Evolutionary conservation across 2,329 filamentous ascomycete genomes (phyloP), one percentile per base, ranked within the genome.

Genomic region (Magnaporthiopsis rhizophila): DNA sequence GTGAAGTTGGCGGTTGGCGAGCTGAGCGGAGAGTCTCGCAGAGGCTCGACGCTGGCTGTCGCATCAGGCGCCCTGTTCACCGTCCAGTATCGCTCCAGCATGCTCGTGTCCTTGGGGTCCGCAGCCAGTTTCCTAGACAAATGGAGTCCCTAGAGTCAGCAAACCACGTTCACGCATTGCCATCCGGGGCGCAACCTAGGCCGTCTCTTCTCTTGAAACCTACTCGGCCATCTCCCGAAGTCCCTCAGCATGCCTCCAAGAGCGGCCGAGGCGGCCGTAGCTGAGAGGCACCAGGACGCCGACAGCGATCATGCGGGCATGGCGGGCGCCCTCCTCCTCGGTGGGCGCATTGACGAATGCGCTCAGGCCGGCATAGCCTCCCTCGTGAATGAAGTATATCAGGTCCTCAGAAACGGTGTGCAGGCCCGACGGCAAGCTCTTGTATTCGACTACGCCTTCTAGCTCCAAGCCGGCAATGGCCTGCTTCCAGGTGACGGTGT

Each of bases 361-460:
- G 78, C 92, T 97, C 69, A 98, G 82, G 34, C 95, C 95, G 6
- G 92, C 93, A 78, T 92, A 89, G 59, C 86, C 82, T 61, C 85
- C 80, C 66, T 86, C 88, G 72, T 98, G 92, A 58, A 96, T 88
- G 75, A 98, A 99, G 80, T 98, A 99, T 71, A 92, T 91, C 62
- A 98, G 81, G 75, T 99, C 95, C 69, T 93, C 87, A 38, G 88
- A 81, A 26, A 98, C 91, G 65, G 91, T 90, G 77, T 99, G 95
- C 62, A 97, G 77, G 30, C 95, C 95, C 0, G 94, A 98, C 2
- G 95, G 95, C 60, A 99, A 83, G 67, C 92, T 96, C 78, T 97
- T 98, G 83, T 92, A 99, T 77, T 99, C 95, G 71, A 97, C 92
- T 30, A 90, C 87, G 64, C 92, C 92, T 69, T 96, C 91, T 61